Base-by-base conservation (phyloP, 176 grass and related monocot genomes). In the Aegilops bicornis region DNA sequence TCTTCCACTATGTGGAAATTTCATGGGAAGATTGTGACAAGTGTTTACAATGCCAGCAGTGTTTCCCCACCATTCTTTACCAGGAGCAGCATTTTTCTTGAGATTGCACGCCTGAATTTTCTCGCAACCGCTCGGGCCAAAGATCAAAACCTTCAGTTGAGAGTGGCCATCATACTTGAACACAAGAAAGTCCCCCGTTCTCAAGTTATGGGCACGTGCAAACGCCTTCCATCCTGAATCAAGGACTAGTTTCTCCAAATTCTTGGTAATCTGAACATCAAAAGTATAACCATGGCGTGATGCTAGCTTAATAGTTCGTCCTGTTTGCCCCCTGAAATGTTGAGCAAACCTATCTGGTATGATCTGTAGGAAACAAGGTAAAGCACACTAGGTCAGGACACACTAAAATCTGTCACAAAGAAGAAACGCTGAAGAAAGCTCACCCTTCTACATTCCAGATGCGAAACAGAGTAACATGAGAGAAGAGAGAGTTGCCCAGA, bases 341-440 rank as follows among this genome's bases (percentile, higher is more conserved):
- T 52, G n/a, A 8, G 35, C 64, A 77, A 94, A 91, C 54, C 75
- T 81, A 8, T 91, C 48, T 59, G 89, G 92, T 80, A 94, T 77
- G n/a, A 7, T 68, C 89, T 87, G 69, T 16, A 24, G 37, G 11
- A 64, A 47, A 30, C 47, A 47, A 3, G 37, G 39, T 40, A 22
- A 40, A 40, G 4, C 35, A 39, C 20, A 71, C 2, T 23, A 40
- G 20, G 4, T 11, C 20, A 71, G 47, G 47, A 48, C 14, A 50
- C 13, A 3, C 39, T 10, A 19, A 40, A 8, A 40, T 23, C 1
- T 47, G 13, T 15, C 15, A 48, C 12, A 48, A 48, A 15, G 45
- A 48, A 48, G 45, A 48, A 48, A 15, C 45, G 13, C 45, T 48
- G 45, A 48, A 48, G 13, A 48, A 48, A 48, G 45, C 45, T 48